phyloP scores from a whole-genome alignment of 495 filamentous ascomycete genomes.

The Neurospora sublineolata region DNA sequence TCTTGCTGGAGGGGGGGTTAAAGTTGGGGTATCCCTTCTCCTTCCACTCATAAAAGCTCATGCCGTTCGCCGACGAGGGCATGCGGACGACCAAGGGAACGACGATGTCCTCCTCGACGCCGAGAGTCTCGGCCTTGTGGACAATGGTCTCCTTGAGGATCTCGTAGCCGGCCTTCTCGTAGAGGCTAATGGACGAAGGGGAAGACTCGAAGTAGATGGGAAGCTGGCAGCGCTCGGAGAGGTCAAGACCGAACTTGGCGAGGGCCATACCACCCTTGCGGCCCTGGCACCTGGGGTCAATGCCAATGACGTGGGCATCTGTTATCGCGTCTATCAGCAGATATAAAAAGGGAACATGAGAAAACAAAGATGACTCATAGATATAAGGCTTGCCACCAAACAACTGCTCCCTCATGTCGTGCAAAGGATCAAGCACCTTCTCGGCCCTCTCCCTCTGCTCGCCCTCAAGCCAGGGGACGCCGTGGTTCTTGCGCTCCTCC shows the following conservation, averaged over 20 bases:
- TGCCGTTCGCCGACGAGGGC: slow-evolving; percentile 14
- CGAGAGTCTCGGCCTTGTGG: slow-evolving; percentile 20
- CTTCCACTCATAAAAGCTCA: slow-evolving; percentile 19
- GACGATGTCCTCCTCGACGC: slow-evolving; percentile 13
- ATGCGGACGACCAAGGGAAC: slow-evolving; percentile 21
- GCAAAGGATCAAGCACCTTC: slow-evolving; percentile 17
- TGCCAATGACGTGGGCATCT: slow-evolving; percentile 23
- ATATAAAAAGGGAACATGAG: background rate
- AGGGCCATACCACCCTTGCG: slow-evolving; percentile 28
- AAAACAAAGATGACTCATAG: slow-evolving; percentile 9
- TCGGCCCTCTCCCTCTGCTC: slow-evolving; percentile 18
- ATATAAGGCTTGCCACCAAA: slow-evolving; percentile 19
- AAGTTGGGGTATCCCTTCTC: slow-evolving; percentile 14
- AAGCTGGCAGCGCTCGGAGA: slow-evolving; percentile 27
- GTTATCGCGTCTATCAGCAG: background rate
- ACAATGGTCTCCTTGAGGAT: slow-evolving; percentile 18
- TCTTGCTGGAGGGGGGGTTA: background rate
- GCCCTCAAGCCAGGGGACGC: slow-evolving; percentile 22
- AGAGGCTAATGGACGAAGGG: slow-evolving; percentile 14
- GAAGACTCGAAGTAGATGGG: slow-evolving; percentile 28
- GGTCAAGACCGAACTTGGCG: slow-evolving; percentile 30
- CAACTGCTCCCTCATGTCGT: slow-evolving; percentile 17
- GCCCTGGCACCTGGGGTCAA: slow-evolving; percentile 27
- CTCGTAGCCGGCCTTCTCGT: slow-evolving; percentile 20
- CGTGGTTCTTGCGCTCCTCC: slow-evolving; percentile 20